A percentile compares a stretch with the other conserved stretches of the same genome.
Evolutionary conservation across 495 filamentous ascomycete genomes (phyloP).

Genomic region (Cudoniella acicularis): DNA sequence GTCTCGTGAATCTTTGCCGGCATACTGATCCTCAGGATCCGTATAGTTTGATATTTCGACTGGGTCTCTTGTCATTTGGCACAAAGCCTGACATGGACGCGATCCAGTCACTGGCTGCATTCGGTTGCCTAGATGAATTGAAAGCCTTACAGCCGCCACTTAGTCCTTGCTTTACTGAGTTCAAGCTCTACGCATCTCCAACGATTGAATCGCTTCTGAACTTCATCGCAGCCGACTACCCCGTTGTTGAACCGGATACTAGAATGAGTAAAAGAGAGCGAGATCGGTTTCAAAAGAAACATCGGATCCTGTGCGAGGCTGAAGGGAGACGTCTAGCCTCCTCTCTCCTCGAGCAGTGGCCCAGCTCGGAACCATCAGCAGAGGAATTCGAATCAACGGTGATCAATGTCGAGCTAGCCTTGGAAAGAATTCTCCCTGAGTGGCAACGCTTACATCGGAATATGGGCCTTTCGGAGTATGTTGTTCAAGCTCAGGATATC

Average conservation of each 20-base stretch:
- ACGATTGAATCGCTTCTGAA: slow-evolving; percentile 27
- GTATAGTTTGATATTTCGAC: slow-evolving; percentile 28
- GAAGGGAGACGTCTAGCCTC: slow-evolving; percentile 28
- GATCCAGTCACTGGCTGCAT: slow-evolving; percentile 28
- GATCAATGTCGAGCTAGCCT: slow-evolving; percentile 32
- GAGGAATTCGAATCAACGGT: slow-evolving; percentile 15
- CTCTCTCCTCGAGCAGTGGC: slow-evolving; percentile 33
- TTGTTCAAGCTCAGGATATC: slow-evolving; percentile 37
- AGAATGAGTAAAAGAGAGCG: slow-evolving; percentile 25
- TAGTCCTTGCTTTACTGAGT: slow-evolving; percentile 27
- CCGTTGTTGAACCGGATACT: slow-evolving; percentile 14
- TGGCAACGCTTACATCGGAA: slow-evolving; percentile 48
- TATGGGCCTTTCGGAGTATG: slow-evolving; percentile 37
- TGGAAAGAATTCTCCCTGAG: slow-evolving; percentile 40
- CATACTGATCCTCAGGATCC: slow-evolving; percentile 4
- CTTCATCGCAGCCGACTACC: slow-evolving; percentile 6
- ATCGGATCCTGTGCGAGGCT: slow-evolving; percentile 23
- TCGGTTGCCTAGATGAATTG: slow-evolving; percentile 28
- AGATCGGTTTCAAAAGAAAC: slow-evolving; percentile 23
- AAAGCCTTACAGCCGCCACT: slow-evolving; percentile 25
- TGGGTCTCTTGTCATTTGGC: slow-evolving; percentile 31
- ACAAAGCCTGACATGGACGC: slow-evolving; percentile 29
- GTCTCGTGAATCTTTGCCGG: slow-evolving; percentile 32
- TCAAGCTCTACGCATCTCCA: slow-evolving; percentile 27
- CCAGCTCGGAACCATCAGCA: slow-evolving; percentile 21